phyloP scores from a whole-genome alignment of 1,284 basidiomycete genomes.

The Trametes sp. region DNA sequence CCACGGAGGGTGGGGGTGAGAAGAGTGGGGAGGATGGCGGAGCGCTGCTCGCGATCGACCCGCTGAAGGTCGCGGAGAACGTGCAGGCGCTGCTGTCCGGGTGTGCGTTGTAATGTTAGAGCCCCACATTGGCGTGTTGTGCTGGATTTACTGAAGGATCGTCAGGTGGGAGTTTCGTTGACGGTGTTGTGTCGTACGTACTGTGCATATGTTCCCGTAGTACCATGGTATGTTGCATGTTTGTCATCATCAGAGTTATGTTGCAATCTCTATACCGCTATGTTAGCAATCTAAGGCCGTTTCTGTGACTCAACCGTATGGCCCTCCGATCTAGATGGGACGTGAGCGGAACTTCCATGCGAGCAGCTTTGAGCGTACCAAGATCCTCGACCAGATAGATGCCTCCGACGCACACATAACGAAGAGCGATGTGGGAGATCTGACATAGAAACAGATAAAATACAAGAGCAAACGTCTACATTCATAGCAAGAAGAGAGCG shows the following conservation, averaged over 20 bases:
- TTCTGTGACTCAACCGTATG: no score
- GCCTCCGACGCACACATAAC: no score
- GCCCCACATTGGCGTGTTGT: no score
- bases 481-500: background rate
- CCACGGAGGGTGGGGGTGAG: background rate
- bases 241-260: conserved; percentile 6
- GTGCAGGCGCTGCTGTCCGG: conserved; percentile 28
- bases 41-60: conserved; percentile 23
- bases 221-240: conserved; percentile 5
- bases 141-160: background rate
- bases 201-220: conserved; percentile 9
- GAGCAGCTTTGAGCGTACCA: no score
- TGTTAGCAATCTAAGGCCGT: no score
- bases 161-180: background rate
- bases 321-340: no score
- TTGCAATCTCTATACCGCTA: background rate
- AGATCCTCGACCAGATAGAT: no score
- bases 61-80: conserved; percentile 28
- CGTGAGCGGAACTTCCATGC: no score
- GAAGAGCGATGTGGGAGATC: background rate
- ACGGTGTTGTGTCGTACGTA: background rate
- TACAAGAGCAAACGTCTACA: conserved; percentile 3
- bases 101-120: conserved; percentile 19
- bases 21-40: background rate
- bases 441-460: conserved; percentile 5